These are phyloP conservation scores for Leishmania martiniquensis DNA, from an alignment of 208 protist genomes.

Conservation along the genomic window DNA sequence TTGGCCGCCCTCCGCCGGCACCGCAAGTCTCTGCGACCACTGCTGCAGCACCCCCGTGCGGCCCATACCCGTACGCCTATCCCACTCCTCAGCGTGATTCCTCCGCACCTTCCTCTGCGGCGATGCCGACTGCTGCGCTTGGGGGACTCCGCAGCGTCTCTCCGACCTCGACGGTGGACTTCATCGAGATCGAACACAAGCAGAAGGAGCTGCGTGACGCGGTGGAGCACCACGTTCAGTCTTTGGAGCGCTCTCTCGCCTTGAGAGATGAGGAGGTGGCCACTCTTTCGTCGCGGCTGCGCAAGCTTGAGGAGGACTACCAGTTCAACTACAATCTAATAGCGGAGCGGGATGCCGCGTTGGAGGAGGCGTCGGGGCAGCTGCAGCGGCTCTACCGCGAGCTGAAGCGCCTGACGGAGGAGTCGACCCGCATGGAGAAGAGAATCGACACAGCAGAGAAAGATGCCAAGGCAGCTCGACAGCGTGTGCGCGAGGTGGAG, in stretches of 20 bases:
- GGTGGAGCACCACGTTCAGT: constrained; percentile 71
- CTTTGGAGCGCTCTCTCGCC: constrained; percentile 65
- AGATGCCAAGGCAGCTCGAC: constrained; percentile 42
- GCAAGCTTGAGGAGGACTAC: constrained; percentile 87
- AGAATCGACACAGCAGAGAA: constrained; percentile 44
- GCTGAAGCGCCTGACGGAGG: constrained; percentile 56
- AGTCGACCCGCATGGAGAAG: constrained; percentile 39
- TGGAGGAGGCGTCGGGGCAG: constrained; percentile 82
- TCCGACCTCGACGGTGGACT: constrained; percentile 48
- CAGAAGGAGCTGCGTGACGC: constrained; percentile 81
- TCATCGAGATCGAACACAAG: constrained; percentile 83
- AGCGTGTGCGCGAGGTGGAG: constrained; percentile 65
- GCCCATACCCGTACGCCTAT: not conserved
- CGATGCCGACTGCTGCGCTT: not conserved
- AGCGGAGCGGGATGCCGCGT: constrained; percentile 77
- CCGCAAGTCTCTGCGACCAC: not conserved
- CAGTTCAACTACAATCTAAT: constrained; percentile 92
- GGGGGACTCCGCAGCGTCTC: constrained; percentile 18
- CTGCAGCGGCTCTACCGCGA: constrained; percentile 82
- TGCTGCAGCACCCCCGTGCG: not conserved
- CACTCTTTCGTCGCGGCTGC: constrained; percentile 55
- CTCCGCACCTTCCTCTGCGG: constrained; percentile 14
- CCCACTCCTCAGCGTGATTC: constrained; percentile 2
- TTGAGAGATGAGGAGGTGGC: constrained; percentile 73
- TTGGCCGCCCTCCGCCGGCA: constrained; percentile 31